Evolutionary conservation across 805 yeast species (phyloP), one percentile per base, ranked within the genome.

Genomic region (Ogataea methylovora): DNA sequence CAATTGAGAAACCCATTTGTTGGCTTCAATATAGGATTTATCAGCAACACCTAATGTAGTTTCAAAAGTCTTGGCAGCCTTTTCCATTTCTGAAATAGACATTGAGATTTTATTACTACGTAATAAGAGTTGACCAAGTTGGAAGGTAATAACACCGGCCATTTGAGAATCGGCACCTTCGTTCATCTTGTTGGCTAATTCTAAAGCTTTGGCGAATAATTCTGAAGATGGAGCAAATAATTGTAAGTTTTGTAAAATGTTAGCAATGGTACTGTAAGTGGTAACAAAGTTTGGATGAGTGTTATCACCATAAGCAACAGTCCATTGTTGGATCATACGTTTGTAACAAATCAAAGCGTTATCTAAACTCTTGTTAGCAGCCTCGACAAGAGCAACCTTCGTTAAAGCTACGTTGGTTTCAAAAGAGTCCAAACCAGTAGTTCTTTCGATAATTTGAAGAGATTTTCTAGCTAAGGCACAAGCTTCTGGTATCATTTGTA

Each of bases 351-450:
- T 68, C 43, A 87, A 63, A 1, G 90, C 72, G 42, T 81, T 79
- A 23, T 65, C 58, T 26, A 73, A 60, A 45, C 76, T 73, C 24
- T 74, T 74, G 44, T 73, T 71, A 8, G 73, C 60, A 27, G 76
- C 62, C 56, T 88, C 96, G 49, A 72, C 69, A 49, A 68, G 71
- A 2, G 92, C 94, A 44, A 88, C 62, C 58, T 85, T 86, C 46
- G 79, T 67, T 53, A 81, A 73, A 27, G 84, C 65, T 44, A 85
- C 70, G 25, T 85, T 57, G 18, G 88, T 72, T 43, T 86, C 90
- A 48, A 72, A 73, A 11, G 92, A 73, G 52, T 90, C 97, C 42
- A 77, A 57, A 41, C 98, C 98, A 33, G 65, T 57, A 10, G 78
- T 69, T 60, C 97, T 77, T 65, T 90, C 97, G 39, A 79, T 68